These are phyloP conservation scores for Sideroxylon spinosum DNA, from an alignment of 179 eudicot species.

Conservation along the genomic window DNA sequence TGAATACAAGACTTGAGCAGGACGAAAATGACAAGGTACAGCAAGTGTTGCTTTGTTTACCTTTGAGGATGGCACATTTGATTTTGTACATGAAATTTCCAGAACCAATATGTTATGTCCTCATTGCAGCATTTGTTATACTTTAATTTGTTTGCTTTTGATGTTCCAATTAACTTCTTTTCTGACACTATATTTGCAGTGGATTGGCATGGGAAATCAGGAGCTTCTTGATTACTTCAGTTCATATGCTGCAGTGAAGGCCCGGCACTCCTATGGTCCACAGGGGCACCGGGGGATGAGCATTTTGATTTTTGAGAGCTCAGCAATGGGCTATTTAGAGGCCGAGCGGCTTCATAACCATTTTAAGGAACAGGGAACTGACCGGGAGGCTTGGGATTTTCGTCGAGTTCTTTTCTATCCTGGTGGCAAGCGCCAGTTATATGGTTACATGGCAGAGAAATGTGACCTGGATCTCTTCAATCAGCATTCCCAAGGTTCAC, in stretches of 20 bases:
- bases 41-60: slow-evolving; percentile 2
- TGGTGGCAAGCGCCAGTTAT: slow-evolving; percentile 71
- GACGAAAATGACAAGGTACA: slow-evolving; percentile 68
- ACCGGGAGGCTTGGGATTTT: slow-evolving; percentile 60
- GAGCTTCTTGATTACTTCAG: slow-evolving; percentile 72
- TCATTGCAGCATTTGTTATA: background rate
- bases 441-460: slow-evolving; percentile 70
- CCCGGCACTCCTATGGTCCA: slow-evolving; percentile 82
- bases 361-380: slow-evolving; percentile 48
- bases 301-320: slow-evolving; percentile 62
- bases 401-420: slow-evolving; percentile 37
- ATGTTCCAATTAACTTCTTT: background rate
- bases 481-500: slow-evolving; percentile 58
- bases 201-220: slow-evolving; percentile 85
- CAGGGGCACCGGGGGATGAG: slow-evolving; percentile 84
- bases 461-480: slow-evolving; percentile 62
- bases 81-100: background rate
- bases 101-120: background rate
- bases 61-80: background rate
- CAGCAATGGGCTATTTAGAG: slow-evolving; percentile 65
- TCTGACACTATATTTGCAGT: slow-evolving; percentile 32
- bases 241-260: slow-evolving; percentile 47
- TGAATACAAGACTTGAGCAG: slow-evolving; percentile 60
- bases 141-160: background rate
- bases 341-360: slow-evolving; percentile 69